Evolutionary conservation across 805 yeast species (phyloP), one percentile per base, ranked within the genome.

Genomic region (Lipomyces yamanashiensis): DNA sequence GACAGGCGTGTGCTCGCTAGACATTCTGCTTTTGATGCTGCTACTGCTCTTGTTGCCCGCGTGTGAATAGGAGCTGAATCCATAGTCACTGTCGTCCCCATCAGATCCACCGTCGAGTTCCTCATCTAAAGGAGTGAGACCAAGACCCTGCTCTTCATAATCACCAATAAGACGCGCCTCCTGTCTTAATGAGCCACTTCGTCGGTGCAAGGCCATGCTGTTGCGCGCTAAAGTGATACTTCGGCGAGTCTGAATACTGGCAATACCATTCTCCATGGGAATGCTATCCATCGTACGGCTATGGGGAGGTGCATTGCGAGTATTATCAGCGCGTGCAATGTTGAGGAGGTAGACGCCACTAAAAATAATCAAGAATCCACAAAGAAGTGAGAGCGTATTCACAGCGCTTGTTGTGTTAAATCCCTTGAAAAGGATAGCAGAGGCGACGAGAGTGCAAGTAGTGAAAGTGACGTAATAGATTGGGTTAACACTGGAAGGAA

Each of bases 391-490:
- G 58, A 91, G 86, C 59, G 90, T 85, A 75, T 90, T 89, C 67
- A 89, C 89, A 21, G 89, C 83, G 34, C 89, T 85, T 7, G 96
- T 80, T 49, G 96, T 90, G 77, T 90, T 90, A 81, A 92, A 91
- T 15, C 96, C 96, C 71, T 87, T 82, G 78, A 91, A 92, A 59
- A 91, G 79, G 66, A 92, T 87, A 74, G 92, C 92, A 41, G 96
- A 90, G 0, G 97, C 97, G 59, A 84, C 81, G 71, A 91, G 81
- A 0, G 97, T 92, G 56, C 89, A 90, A 0, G 97, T 90, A 44
- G 97, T 91, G 78, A 91, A 92, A 0, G 96, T 86, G 59, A 91
- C 97, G 73, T 92, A 91, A 78, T 91, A 91, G 65, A 91, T 80
- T 39, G 97, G 97, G 75, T 91, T 91, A 61, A 91, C 97, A 70